Conservation (phyloP, 2,329 filamentous ascomycete genomes). For the Sclerotinia minor region DNA sequence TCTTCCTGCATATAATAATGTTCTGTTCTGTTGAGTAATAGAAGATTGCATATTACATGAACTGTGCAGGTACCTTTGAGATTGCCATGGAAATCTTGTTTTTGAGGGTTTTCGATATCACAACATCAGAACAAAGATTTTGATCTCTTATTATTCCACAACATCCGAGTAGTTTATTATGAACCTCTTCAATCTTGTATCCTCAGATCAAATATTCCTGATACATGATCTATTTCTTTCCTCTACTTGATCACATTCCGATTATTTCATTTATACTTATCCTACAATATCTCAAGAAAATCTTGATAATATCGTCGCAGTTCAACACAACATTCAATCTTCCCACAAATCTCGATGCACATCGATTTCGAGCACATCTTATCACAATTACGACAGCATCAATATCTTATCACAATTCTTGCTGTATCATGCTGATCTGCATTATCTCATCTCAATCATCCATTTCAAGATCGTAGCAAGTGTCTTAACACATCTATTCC, state of each 20-base stretch:
- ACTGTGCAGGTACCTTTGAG: too few species aligned
- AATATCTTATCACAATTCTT: not conserved
- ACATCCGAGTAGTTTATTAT: slow-evolving; percentile 5
- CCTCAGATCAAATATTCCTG: not conserved
- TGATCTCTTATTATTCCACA: not conserved
- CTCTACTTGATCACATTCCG: not conserved
- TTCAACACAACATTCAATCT: not conserved
- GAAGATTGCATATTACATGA: not conserved
- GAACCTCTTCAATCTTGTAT: not conserved
- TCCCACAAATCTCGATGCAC: not conserved
- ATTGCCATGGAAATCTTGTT: not conserved
- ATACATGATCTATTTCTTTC: slow-evolving; percentile 1
- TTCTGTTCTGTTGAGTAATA: not conserved
- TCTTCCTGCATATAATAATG: not conserved
- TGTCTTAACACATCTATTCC: not conserved
- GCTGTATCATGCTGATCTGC: not conserved
- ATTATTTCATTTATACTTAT: not conserved
- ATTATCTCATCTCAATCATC: slow-evolving; percentile 6
- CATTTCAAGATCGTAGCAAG: not conserved
- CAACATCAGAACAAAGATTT: not conserved
- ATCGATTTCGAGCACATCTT: not conserved
- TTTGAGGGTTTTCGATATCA: not conserved
- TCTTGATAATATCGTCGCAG: slow-evolving; percentile 3
- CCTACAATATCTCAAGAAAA: not conserved
- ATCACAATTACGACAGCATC: not conserved